Evolutionary conservation across 2,329 filamentous ascomycete genomes (phyloP), one percentile per base, ranked within the genome.

Genomic region (Metarhizium rileyi): DNA sequence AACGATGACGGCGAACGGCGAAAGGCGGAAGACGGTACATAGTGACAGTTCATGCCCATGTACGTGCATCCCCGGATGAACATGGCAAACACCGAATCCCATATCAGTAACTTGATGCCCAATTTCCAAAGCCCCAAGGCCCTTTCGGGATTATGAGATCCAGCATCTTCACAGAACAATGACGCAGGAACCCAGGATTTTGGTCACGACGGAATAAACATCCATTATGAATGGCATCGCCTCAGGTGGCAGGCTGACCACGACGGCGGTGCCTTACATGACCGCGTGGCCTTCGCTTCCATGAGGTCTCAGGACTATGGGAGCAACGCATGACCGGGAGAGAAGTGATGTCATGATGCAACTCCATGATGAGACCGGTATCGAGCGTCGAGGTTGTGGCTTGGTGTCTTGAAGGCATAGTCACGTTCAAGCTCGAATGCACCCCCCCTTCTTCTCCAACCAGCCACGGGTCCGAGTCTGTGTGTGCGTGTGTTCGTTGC

Each of bases 391-490:
- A 60, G 52, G 53, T 56, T 57, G 55, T 50, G 58, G 52, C 61
- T 61, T 60, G 59, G 60, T 68, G 66, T 68, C 65, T 68, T 59
- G 59, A 56, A 57, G 58, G 50, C 53, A 54, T 50, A 66, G 66
- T 68, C 66, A 68, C 66, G 66, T 59, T 67, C 56, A 59, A 56
- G 54, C 52, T 56, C 55, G 54, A 51, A 51, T 54, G 53, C 60
- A 56, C 59, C 57, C 56, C 55, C 52, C 53, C 50, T 38, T 50
- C 20, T 23, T 38, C 38, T 28, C 14, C 35, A 28, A 12, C n/a
- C 33, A 27, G 20, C 23, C 38, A 40, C 36, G 20, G 36, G 36
- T 27, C 22, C 23, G 27, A 18, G 33, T 5, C 26, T n/a, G n/a
- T 14, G 23, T 50, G 52, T 33, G 46, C 44, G 46, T 22, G 42